These are phyloP conservation scores for Bipolaris victoriae DNA, from an alignment of 2,329 filamentous ascomycete genomes.

Conservation along the genomic window DNA sequence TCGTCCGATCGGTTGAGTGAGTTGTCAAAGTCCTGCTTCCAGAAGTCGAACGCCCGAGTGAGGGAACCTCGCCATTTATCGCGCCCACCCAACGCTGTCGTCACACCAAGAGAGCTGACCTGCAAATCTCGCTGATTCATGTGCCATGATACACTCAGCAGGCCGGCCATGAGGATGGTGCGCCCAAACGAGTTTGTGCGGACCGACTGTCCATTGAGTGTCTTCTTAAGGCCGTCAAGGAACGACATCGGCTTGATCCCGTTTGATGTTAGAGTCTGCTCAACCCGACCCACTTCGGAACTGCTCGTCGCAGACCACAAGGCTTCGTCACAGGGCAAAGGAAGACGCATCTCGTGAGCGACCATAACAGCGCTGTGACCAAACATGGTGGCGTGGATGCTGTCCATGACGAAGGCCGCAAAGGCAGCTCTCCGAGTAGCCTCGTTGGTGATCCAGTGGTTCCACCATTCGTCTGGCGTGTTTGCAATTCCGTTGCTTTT, in stretches of 20 bases:
- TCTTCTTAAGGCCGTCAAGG: slow-evolving; percentile 87
- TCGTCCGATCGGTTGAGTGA: slow-evolving; percentile 67
- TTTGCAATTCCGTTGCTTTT: slow-evolving; percentile 58
- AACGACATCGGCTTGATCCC: slow-evolving; percentile 87
- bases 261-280: slow-evolving; percentile 78
- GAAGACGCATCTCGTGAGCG: slow-evolving; percentile 90
- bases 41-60: slow-evolving; percentile 87
- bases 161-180: slow-evolving; percentile 89
- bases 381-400: slow-evolving; percentile 96
- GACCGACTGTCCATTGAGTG: slow-evolving; percentile 82
- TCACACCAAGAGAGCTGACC: slow-evolving; percentile 83
- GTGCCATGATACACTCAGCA: slow-evolving; percentile 94
- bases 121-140: slow-evolving; percentile 97
- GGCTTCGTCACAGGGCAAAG: slow-evolving; percentile 88
- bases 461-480: slow-evolving; percentile 90
- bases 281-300: slow-evolving; percentile 82
- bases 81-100: slow-evolving; percentile 79
- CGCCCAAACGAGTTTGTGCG: slow-evolving; percentile 92
- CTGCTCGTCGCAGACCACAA: slow-evolving; percentile 91
- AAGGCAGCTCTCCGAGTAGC: slow-evolving; percentile 89
- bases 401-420: slow-evolving; percentile 92
- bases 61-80: slow-evolving; percentile 90
- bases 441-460: slow-evolving; percentile 93
- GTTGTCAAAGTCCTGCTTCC: slow-evolving; percentile 91
- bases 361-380: slow-evolving; percentile 97